Evolutionary conservation across 371 early-diverging fungal species (phyloP), one percentile per base, ranked within the genome.

Genomic region (Conidiobolus incongruus): DNA sequence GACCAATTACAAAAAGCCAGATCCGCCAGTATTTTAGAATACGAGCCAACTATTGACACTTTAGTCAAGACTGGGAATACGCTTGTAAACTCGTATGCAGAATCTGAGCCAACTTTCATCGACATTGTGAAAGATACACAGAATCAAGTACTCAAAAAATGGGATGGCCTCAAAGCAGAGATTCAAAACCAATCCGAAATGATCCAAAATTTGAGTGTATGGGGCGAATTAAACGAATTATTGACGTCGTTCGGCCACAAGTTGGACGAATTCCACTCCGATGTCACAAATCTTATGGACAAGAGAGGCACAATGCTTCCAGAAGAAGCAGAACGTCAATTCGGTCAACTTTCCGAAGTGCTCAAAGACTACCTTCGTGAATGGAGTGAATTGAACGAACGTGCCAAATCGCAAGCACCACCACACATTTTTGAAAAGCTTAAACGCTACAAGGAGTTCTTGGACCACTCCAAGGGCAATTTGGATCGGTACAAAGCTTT

Each of bases 321-420:
- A 54, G 11, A 53, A 53, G 20, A 51, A 45, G 4, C 59, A 58
- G 3, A 61, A 60, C 16, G 57, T 63, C 41, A 59, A 61, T 0
- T 53, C 61, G n/a, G 55, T 60, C 26, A 52, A 30, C 31, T 30
- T 30, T 8, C 7, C 13, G 31, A 30, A 13, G 8, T 8, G 31
- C 31, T 30, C 8, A 30, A 30, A 13, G 31, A 30, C 31, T 30
- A 8, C 8, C n/a, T n/a, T n/a, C n/a, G n/a, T n/a, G n/a, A n/a
- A n/a, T n/a, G n/a, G n/a, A n/a, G n/a, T n/a, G n/a, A n/a, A n/a
- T n/a, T n/a, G n/a, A n/a, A n/a, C n/a, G n/a, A n/a, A n/a, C n/a
- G n/a, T n/a, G n/a, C n/a, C n/a, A n/a, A n/a, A n/a, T n/a, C n/a
- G n/a, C n/a, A n/a, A n/a, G n/a, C n/a, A n/a, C n/a, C n/a, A n/a